phyloP scores from a whole-genome alignment of 2,329 filamentous ascomycete species.

The Thelonectria discophora region DNA sequence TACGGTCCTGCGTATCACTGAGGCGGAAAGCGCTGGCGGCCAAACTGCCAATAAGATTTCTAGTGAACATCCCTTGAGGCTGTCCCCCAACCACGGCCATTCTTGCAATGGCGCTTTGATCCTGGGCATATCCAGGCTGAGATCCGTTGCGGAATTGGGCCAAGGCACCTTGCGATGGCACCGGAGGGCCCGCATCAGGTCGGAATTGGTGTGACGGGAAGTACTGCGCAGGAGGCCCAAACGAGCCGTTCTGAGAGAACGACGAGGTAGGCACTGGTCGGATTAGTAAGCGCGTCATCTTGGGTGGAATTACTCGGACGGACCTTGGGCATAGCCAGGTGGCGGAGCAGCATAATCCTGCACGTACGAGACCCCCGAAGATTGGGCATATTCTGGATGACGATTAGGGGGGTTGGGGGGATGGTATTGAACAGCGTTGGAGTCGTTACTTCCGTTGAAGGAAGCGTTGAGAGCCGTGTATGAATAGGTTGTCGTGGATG shows the following conservation, averaged over 20 bases:
- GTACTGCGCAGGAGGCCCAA: constrained; percentile 50
- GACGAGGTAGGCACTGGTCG: constrained; percentile 34
- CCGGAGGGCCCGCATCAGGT: constrained; percentile 39
- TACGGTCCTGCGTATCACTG: constrained; percentile 78
- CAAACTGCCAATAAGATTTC: constrained; percentile 92
- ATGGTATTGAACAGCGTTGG: constrained; percentile 41
- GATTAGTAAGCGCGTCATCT: constrained; percentile 6
- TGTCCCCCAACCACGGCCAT: constrained; percentile 54
- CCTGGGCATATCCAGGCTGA: constrained; percentile 42
- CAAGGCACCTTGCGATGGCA: constrained; percentile 42
- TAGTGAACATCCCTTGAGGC: constrained; percentile 86
- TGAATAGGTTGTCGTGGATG: constrained; percentile 79
- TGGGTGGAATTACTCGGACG: constrained; percentile 9
- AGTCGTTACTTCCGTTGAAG: constrained; percentile 39
- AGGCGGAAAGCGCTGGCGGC: constrained; percentile 88
- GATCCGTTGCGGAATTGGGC: constrained; percentile 42
- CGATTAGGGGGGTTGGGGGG: constrained; percentile 51
- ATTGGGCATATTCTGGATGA: constrained; percentile 46
- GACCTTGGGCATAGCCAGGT: constrained; percentile 47
- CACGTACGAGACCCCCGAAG: constrained; percentile 44
- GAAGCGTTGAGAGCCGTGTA: constrained; percentile 60
- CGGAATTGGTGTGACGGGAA: constrained; percentile 48
- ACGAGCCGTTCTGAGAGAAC: constrained; percentile 46
- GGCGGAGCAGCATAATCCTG: constrained; percentile 46
- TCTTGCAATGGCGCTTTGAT: constrained; percentile 44